Evolutionary conservation across 306 rosid genomes (phyloP).

Genomic region (Hippophae rhamnoides): DNA sequence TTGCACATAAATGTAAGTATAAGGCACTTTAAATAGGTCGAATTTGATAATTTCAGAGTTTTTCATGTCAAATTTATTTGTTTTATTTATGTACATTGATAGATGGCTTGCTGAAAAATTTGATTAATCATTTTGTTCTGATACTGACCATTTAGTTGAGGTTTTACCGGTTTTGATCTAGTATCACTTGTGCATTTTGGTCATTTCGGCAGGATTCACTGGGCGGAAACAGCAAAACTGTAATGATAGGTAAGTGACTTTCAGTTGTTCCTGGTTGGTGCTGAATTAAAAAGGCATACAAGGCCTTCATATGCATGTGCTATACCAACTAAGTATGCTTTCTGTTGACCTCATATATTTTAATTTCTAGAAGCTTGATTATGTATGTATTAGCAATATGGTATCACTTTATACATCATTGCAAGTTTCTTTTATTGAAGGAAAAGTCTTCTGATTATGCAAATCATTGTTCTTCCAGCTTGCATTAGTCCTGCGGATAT

Average conservation of each 20-base stretch:
- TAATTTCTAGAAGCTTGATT: conserved; percentile 4
- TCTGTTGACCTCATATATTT: not conserved
- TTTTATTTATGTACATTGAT: not conserved
- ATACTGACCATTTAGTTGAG: not conserved
- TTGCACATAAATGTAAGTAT: no score
- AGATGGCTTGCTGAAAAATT: not conserved
- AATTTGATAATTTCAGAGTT: not conserved
- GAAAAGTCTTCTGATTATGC: not conserved
- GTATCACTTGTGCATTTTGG: conserved; percentile 17
- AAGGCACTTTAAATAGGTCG: no score
- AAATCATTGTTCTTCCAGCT: conserved; percentile 39
- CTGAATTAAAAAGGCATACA: not conserved
- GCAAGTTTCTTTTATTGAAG: not conserved
- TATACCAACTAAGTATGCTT: no score
- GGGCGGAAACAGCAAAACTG: conserved; percentile 86
- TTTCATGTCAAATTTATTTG: not conserved
- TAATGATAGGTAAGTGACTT: conserved; percentile 68
- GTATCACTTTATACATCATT: conserved; percentile 20
- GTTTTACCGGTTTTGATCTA: conserved; percentile 12
- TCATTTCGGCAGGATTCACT: conserved; percentile 58
- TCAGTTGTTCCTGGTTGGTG: conserved; percentile 1
- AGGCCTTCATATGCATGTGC: not conserved
- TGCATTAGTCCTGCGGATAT: conserved; percentile 82
- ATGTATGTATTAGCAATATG: not conserved
- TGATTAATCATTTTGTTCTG: not conserved